Evolutionary conservation across 345 rosid genomes (phyloP).

Genomic region (Boechera divaricarpa): DNA sequence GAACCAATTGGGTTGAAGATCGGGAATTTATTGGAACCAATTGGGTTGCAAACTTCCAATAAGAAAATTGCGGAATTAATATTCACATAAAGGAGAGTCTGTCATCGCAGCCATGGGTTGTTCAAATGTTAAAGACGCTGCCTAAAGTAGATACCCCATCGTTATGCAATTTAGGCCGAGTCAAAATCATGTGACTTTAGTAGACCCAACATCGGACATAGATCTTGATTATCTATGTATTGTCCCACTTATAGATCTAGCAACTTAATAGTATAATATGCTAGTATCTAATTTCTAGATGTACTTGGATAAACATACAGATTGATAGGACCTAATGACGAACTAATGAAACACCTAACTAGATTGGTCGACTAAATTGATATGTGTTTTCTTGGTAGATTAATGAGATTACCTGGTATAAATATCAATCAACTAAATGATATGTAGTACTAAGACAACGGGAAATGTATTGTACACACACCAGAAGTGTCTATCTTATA

Average conservation of each 20-base stretch:
- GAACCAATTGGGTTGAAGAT: constrained; percentile 10
- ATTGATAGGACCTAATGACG: not conserved
- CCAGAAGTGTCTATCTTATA: too few relatives aligned
- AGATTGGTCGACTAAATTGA: constrained; percentile 23
- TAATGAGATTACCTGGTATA: not conserved
- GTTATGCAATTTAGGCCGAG: constrained; percentile 19
- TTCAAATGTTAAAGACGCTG: constrained; percentile 40
- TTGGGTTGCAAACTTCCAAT: constrained; percentile 6
- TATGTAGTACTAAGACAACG: not conserved
- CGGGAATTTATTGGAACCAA: constrained; percentile 22
- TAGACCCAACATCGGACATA: constrained; percentile 37
- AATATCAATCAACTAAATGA: constrained; percentile 1
- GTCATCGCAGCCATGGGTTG: constrained; percentile 25
- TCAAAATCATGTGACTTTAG: constrained; percentile 27
- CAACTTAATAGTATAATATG: not conserved
- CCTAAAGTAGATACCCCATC: constrained; percentile 31
- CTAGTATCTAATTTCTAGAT: not conserved
- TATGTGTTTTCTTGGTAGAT: constrained; percentile 15
- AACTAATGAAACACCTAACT: constrained; percentile 29
- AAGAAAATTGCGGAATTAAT: not conserved
- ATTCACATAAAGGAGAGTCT: constrained; percentile 13
- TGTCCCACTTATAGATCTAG: constrained; percentile 18
- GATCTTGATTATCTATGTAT: constrained; percentile 26
- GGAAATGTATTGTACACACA: not conserved
- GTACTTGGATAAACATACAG: constrained; percentile 21